Base-by-base conservation (phyloP, 1,284 basidiomycete species). In the Cryptococcus sp. region DNA sequence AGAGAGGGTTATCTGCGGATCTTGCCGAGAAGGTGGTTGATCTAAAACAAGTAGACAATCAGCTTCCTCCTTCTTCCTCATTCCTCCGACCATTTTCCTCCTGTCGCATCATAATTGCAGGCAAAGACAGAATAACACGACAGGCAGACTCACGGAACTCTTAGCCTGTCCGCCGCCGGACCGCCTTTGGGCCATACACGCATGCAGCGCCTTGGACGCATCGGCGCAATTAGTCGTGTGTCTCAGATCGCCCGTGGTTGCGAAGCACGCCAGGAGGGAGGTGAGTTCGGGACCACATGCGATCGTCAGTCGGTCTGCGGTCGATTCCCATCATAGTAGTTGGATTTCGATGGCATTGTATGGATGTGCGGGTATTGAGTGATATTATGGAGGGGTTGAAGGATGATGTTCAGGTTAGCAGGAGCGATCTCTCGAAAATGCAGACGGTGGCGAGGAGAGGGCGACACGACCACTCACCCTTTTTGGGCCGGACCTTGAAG, bases 251-350 rank as follows among this genome's bases (percentile, higher is more conserved):
- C 82, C 81, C 3, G 85, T 84, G 17, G 88, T 86, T n/a, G 93
- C 91, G 90, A 91, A 95, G 79, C 93, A 97, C 48, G 87, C 86
- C 41, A 97, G 85, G 87, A 97, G 90, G 52, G 86, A 80, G 13
- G 87, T 83, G 58, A 96, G 83, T 77, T 93, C 88, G 25, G 85
- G 79, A 16, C 86, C 85, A 74, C 91, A 93, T 61, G 89, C 83
- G 50, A 84, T 85, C 47, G 82, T 80, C 48, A 82, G 78, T 22
- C 73, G 73, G 65, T 81, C 85, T 87, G 69, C 42, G n/a, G 45
- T 13, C 43, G 53, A 2, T 4, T 22, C 20, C 42, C n/a, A 13
- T 13, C 15, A 42, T 7, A n/a, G 40, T 15, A 3, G 27, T 27
- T n/a, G 23, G 35, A 35, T 40, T 40, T 35, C 15, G 41, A 42